phyloP scores from a whole-genome alignment of 129 eudicot genomes.

The Lonicera japonica region DNA sequence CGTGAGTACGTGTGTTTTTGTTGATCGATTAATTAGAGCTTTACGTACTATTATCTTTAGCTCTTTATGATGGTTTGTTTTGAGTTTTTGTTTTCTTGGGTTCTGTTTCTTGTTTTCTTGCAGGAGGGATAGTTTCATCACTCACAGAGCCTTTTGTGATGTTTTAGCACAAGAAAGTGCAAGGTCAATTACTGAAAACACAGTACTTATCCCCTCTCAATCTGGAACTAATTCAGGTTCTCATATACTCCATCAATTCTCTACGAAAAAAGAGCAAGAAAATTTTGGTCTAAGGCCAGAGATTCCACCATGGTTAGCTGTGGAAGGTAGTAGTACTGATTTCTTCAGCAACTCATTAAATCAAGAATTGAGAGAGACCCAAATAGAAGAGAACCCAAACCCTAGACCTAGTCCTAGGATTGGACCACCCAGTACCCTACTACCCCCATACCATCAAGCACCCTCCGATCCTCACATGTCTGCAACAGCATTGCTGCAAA shows the following conservation, averaged over 20 bases:
- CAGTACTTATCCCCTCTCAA: constrained; percentile 16
- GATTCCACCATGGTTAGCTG: constrained; percentile 43
- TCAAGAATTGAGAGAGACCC: not conserved
- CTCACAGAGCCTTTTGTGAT: constrained; percentile 85
- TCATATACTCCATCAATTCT: constrained; percentile 10
- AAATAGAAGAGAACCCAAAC: constrained; percentile 18
- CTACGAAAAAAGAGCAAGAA: constrained; percentile 44
- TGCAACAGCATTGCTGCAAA: constrained; percentile 97
- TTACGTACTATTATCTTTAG: too few relatives aligned
- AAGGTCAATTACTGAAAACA: constrained; percentile 34
- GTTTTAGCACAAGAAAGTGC: constrained; percentile 81
- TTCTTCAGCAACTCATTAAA: too few relatives aligned
- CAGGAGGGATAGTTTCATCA: constrained; percentile 75
- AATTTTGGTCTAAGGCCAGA: constrained; percentile 19
- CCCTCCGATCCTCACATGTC: constrained; percentile 68
- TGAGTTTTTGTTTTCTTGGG: not conserved
- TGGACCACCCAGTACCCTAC: constrained; percentile 50
- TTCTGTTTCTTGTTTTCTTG: not conserved
- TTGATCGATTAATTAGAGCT: too few relatives aligned
- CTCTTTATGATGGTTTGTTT: not conserved
- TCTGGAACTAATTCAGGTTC: constrained; percentile 9
- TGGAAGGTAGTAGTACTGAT: constrained; percentile 3
- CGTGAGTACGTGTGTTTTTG: too few relatives aligned
- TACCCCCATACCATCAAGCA: constrained; percentile 39
- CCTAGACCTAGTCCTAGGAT: constrained; percentile 38